A percentile compares a stretch with the other conserved stretches of the same genome.
Evolutionary conservation across 2,329 filamentous ascomycete species (phyloP).

Genomic region (Hypomyces perniciosus): DNA sequence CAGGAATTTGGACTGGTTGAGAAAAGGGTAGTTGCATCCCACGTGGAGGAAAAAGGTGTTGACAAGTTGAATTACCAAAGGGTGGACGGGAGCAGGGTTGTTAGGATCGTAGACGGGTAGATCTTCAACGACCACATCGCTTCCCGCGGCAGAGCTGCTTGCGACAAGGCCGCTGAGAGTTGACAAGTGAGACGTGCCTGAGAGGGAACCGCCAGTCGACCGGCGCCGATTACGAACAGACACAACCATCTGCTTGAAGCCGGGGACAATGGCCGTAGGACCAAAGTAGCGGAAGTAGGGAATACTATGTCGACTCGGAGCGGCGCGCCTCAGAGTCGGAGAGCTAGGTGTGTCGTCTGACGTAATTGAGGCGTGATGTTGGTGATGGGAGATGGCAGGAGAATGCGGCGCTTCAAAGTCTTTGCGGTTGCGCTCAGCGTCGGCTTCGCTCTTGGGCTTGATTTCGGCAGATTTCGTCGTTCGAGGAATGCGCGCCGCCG

Average conservation of each 20-base stretch:
- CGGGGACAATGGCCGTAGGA: conserved; percentile 83
- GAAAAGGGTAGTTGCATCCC: conserved; percentile 80
- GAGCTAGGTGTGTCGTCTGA: conserved; percentile 30
- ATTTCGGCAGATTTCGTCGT: background rate
- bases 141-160: conserved; percentile 37
- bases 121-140: conserved; percentile 43
- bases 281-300: conserved; percentile 91
- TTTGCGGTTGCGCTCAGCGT: conserved; percentile 22
- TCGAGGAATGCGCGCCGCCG: background rate
- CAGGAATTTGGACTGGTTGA: conserved; percentile 66
- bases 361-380: conserved; percentile 9
- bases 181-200: conserved; percentile 45
- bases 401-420: conserved; percentile 15
- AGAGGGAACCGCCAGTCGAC: conserved; percentile 52
- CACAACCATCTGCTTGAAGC: conserved; percentile 89
- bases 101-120: conserved; percentile 71
- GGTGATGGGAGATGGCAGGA: conserved; percentile 11
- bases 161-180: conserved; percentile 27
- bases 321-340: conserved; percentile 39
- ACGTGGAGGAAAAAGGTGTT: conserved; percentile 77
- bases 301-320: conserved; percentile 55
- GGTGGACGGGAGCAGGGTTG: conserved; percentile 63
- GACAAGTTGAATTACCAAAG: conserved; percentile 69
- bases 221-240: conserved; percentile 62
- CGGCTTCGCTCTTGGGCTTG: conserved; percentile 12